phyloP scores from a whole-genome alignment of 352 stramenopile species.

The Achlya hypogyna region DNA sequence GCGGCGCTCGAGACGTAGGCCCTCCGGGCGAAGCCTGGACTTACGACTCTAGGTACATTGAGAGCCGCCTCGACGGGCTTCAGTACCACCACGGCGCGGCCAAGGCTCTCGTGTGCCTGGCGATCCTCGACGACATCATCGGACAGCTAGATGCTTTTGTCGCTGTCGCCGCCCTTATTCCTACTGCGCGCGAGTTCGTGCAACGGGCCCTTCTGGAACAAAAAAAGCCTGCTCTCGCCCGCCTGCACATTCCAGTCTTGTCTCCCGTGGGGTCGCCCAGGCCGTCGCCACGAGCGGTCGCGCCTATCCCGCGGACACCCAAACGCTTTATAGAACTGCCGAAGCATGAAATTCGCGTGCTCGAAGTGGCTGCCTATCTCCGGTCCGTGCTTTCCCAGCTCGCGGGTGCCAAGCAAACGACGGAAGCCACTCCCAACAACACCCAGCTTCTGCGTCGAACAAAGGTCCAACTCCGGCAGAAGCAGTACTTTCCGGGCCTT shows the following conservation, averaged over 20 bases:
- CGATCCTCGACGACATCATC: slow-evolving; percentile 7
- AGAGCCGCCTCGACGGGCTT: neutral
- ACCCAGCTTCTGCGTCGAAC: neutral
- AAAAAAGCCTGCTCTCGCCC: neutral
- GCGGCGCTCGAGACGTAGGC: neutral
- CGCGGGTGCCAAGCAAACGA: neutral
- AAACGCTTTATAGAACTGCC: slow-evolving; percentile 18
- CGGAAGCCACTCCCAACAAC: neutral
- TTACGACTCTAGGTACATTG: neutral
- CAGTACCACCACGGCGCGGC: slow-evolving; percentile 8
- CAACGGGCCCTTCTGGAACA: neutral
- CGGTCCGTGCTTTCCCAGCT: neutral
- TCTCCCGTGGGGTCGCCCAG: neutral
- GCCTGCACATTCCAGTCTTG: neutral
- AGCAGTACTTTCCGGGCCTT: slow-evolving; percentile 13
- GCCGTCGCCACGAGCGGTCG: neutral
- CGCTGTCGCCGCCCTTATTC: neutral
- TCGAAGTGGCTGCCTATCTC: slow-evolving; percentile 11
- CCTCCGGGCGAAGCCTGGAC: neutral
- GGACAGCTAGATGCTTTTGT: neutral
- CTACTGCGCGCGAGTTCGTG: neutral
- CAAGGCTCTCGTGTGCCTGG: slow-evolving; percentile 8
- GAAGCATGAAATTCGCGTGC: slow-evolving; percentile 6
- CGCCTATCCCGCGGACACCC: neutral
- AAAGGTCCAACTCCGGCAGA: slow-evolving; percentile 15